Percentiles rank a stretch among this genome's conserved stretches.
These are phyloP conservation scores for Raffaelea albimanens DNA, from an alignment of 2,329 filamentous ascomycete genomes.

Conservation along the genomic window DNA sequence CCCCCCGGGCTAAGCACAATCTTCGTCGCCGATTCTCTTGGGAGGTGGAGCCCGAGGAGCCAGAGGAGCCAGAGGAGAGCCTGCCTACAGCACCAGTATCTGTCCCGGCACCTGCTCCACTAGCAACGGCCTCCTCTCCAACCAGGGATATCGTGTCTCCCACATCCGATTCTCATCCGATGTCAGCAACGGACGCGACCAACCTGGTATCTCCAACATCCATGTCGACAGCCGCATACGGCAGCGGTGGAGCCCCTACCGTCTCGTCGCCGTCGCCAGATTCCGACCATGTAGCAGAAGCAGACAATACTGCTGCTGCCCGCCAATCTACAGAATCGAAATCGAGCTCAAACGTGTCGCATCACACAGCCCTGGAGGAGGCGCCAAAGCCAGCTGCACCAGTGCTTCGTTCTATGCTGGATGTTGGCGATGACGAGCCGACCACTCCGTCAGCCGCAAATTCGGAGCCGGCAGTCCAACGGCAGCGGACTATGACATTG, in stretches of 20 bases:
- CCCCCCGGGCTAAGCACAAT: background rate
- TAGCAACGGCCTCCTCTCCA: background rate
- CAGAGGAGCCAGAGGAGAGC: background rate
- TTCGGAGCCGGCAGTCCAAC: too few species aligned
- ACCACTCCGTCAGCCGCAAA: background rate
- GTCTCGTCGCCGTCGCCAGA: too few species aligned
- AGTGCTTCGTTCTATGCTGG: conserved; percentile 11
- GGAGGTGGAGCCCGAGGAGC: conserved; percentile 24
- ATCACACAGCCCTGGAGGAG: too few species aligned
- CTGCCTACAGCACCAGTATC: background rate
- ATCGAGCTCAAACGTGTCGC: too few species aligned
- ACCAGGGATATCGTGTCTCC: background rate
- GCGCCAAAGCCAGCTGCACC: too few species aligned
- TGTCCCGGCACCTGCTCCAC: background rate
- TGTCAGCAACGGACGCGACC: background rate
- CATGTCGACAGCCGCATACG: background rate
- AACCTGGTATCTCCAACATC: background rate
- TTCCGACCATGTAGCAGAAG: too few species aligned
- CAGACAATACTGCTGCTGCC: too few species aligned
- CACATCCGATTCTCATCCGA: background rate
- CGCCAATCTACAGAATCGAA: too few species aligned
- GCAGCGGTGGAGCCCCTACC: too few species aligned
- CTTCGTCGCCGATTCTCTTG: conserved; percentile 30
- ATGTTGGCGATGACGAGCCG: conserved; percentile 6
- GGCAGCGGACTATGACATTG: background rate